These are phyloP conservation scores for Galerina sulciceps DNA, from an alignment of 768 basidiomycete species.

Conservation along the genomic window DNA sequence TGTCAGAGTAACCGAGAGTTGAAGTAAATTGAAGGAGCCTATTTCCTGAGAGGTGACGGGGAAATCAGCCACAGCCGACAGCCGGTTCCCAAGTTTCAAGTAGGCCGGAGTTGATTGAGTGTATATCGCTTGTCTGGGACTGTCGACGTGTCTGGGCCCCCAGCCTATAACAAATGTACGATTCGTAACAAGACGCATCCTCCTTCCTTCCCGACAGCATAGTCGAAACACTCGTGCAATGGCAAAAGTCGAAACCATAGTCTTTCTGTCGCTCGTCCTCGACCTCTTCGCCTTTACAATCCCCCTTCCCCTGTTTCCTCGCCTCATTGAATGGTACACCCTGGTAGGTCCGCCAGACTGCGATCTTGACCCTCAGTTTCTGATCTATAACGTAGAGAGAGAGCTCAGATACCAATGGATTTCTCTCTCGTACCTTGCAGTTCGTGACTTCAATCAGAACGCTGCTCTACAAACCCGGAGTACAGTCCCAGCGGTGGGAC, in stretches of 20 bases:
- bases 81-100: conserved; percentile 22
- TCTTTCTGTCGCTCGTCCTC: conserved; percentile 89
- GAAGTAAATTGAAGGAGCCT: too few species aligned
- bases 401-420: conserved; percentile 66
- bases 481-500: conserved; percentile 85
- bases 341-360: conserved; percentile 45
- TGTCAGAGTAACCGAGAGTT: too few species aligned
- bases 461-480: conserved; percentile 59
- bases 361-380: neutral
- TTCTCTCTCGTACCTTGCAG: conserved; percentile 73
- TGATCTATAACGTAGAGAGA: conserved; percentile 57
- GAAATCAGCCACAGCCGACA: conserved; percentile 11
- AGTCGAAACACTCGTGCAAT: conserved; percentile 45
- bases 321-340: conserved; percentile 94
- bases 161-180: conserved; percentile 13
- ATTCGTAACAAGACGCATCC: neutral
- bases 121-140: neutral
- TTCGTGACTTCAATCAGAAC: conserved; percentile 71
- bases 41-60: neutral
- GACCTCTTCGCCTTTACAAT: conserved; percentile 94
- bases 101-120: conserved; percentile 4
- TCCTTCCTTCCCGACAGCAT: neutral
- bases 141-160: conserved; percentile 18
- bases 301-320: conserved; percentile 95
- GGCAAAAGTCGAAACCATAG: conserved; percentile 75